Conservation (phyloP, 306 rosid species). For the Glycine latifolia region DNA sequence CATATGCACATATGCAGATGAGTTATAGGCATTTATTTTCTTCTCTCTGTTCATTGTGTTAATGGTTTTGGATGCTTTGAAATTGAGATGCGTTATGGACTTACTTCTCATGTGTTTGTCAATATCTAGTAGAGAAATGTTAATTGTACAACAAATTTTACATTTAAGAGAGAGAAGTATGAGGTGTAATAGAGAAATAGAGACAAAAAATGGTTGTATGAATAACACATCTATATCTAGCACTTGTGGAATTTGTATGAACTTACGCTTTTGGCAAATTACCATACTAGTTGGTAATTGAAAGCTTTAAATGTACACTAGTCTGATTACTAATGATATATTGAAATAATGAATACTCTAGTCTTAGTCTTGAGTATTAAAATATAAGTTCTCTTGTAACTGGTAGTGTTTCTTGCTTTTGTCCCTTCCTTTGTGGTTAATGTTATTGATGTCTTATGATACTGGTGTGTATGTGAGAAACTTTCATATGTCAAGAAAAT, state of each 20-base stretch:
- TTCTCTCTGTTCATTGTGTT: no score
- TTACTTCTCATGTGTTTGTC: background rate
- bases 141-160: no score
- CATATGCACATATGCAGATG: no score
- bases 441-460: background rate
- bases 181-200: no score
- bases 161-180: no score
- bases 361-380: background rate
- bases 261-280: background rate
- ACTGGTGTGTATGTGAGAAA: background rate
- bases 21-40: slow-evolving; percentile 10
- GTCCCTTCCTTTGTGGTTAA: background rate
- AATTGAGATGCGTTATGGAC: background rate
- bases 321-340: no score
- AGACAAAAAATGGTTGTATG: no score
- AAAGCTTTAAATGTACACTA: background rate
- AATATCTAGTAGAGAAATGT: background rate
- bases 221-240: background rate
- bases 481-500: background rate
- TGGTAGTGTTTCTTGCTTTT: slow-evolving; percentile 3
- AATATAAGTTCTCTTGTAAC: background rate
- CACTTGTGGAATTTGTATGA: background rate
- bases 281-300: background rate
- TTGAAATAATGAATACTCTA: no score
- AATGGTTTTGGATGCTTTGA: background rate